Percentiles rank a stretch among this genome's conserved stretches.
phyloP scores from a whole-genome alignment of 768 basidiomycete genomes.

The Plicaturopsis crispa region DNA sequence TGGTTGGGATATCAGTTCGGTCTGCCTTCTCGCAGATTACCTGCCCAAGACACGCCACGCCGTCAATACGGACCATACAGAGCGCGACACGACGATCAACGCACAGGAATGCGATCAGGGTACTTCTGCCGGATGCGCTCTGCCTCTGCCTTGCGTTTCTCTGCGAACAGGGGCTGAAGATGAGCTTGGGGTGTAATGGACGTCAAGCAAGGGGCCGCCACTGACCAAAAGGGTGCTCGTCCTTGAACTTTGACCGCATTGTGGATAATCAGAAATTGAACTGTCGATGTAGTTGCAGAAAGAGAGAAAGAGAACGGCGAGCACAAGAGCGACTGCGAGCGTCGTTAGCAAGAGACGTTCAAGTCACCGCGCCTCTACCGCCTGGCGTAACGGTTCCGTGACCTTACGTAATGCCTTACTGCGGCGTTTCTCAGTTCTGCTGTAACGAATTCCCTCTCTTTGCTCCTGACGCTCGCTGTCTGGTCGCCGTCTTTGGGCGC shows the following conservation, averaged over 20 bases:
- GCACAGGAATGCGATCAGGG: conserved; percentile 92
- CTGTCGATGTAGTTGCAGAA: background rate
- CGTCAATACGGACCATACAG: conserved; percentile 1
- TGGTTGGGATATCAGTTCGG: conserved; percentile 95
- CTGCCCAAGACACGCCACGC: conserved; percentile 30
- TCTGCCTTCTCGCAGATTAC: conserved; percentile 99
- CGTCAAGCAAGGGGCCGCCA: conserved; percentile 17
- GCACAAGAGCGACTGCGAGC: too few species aligned
- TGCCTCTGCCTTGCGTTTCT: conserved; percentile 99
- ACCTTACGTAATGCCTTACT: too few species aligned
- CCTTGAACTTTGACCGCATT: conserved; percentile 97
- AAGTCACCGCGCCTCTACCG: too few species aligned
- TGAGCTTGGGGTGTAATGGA: too few species aligned
- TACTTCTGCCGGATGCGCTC: conserved; percentile 99
- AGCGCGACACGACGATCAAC: conserved; percentile 27
- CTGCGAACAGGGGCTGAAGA: conserved; percentile 35
- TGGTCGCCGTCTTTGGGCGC: too few species aligned
- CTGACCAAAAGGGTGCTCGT: conserved; percentile 97
- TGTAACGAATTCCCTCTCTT: too few species aligned
- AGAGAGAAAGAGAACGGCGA: background rate
- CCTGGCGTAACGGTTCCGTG: too few species aligned
- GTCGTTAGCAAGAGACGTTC: too few species aligned
- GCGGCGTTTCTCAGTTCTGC: too few species aligned
- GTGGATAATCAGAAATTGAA: conserved; percentile 10
- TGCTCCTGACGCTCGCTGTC: too few species aligned